Conservation (phyloP, 2,329 filamentous ascomycete genomes). For the Chrysoporthe deuterocubensis region DNA sequence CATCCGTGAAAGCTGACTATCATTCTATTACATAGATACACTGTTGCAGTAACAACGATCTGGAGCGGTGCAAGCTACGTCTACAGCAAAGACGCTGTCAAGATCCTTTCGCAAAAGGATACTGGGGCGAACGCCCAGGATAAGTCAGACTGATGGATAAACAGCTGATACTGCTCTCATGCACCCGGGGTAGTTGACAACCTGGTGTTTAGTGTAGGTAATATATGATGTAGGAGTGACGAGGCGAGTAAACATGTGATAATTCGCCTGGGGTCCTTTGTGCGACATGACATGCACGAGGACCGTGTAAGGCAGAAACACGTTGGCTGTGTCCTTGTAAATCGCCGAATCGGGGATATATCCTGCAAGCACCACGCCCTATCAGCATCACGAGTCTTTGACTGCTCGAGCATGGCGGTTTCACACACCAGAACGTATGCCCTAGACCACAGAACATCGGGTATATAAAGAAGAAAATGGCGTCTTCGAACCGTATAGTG, state of each 20-base stretch:
- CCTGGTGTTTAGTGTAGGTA: not conserved
- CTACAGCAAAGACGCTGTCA: slow-evolving; percentile 88
- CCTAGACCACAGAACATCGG: not conserved
- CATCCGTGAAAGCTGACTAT: not conserved
- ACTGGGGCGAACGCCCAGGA: slow-evolving; percentile 33
- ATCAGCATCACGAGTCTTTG: too few species aligned
- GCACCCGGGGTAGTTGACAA: not conserved
- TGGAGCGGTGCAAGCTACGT: slow-evolving; percentile 96
- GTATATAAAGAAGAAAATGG: not conserved
- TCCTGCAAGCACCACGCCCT: not conserved
- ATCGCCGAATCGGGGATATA: not conserved
- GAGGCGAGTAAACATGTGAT: not conserved
- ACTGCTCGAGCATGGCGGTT: too few species aligned
- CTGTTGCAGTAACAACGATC: slow-evolving; percentile 86
- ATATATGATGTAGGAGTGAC: not conserved
- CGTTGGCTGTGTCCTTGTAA: not conserved
- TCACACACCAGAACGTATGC: not conserved
- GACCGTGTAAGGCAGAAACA: not conserved
- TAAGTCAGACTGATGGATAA: not conserved
- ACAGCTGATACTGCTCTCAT: not conserved
- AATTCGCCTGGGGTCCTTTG: not conserved
- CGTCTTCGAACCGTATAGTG: not conserved
- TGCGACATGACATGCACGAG: not conserved
- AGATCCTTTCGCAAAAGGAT: slow-evolving; percentile 63
- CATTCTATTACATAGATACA: slow-evolving; percentile 58